Percentiles rank a stretch among this genome's conserved stretches.
Evolutionary conservation across 2,329 filamentous ascomycete species (phyloP).

Genomic region (Colletotrichum plurivorum): DNA sequence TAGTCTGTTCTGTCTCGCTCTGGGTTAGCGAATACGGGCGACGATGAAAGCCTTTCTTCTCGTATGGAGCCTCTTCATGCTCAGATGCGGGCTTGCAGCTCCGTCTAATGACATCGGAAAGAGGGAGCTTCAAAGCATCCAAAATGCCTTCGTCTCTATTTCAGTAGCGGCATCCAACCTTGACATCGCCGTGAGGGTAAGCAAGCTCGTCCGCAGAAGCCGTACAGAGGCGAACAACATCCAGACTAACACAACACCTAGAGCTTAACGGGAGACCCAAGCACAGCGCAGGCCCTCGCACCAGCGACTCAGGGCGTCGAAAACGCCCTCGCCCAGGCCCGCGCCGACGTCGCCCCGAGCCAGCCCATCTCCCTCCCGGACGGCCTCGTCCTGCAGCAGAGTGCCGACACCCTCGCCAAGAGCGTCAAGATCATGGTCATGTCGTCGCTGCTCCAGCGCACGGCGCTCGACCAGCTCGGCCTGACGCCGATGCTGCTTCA

Average conservation of each 20-base stretch:
- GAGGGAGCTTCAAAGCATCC: slow-evolving; percentile 7
- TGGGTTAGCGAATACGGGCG: not conserved
- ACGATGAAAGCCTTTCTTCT: slow-evolving; percentile 22
- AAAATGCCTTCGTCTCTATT: slow-evolving; percentile 8
- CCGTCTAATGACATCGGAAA: not conserved
- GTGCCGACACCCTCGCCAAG: slow-evolving; percentile 29
- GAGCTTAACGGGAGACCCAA: slow-evolving; percentile 27
- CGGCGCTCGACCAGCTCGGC: slow-evolving; percentile 27
- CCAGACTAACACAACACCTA: not conserved
- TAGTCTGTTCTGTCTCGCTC: not conserved
- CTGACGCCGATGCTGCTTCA: slow-evolving; percentile 26
- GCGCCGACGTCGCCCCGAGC: slow-evolving; percentile 34
- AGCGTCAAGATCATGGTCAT: slow-evolving; percentile 40
- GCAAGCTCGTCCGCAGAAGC: too few species aligned
- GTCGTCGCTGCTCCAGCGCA: slow-evolving; percentile 34
- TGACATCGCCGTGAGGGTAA: slow-evolving; percentile 18
- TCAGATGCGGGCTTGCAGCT: slow-evolving; percentile 3
- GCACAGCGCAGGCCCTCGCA: slow-evolving; percentile 3
- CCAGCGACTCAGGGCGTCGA: slow-evolving; percentile 27
- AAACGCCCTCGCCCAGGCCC: slow-evolving; percentile 33
- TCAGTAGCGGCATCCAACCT: slow-evolving; percentile 22
- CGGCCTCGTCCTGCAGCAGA: slow-evolving; percentile 36
- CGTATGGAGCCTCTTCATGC: slow-evolving; percentile 3
- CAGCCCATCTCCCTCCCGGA: slow-evolving; percentile 45
- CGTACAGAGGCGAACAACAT: not conserved